A percentile compares a stretch with the other conserved stretches of the same genome.
Conservation (phyloP, 768 basidiomycete genomes). For the Coprinopsis cinerea region DNA sequence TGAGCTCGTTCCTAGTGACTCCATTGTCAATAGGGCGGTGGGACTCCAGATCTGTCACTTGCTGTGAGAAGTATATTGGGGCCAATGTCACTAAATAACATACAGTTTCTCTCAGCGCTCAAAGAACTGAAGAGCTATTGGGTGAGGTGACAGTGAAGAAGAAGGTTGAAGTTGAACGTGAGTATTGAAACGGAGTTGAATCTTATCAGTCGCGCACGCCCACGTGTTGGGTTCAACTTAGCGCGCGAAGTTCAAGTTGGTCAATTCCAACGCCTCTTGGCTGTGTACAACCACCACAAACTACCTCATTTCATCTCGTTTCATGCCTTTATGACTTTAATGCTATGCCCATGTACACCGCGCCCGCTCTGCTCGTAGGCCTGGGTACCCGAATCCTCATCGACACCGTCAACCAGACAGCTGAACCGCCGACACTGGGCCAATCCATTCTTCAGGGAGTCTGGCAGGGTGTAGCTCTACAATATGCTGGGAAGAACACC, state of each 20-base stretch:
- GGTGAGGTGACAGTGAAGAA: too few species aligned
- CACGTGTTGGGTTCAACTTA: conserved; percentile 8
- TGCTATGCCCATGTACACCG: conserved; percentile 40
- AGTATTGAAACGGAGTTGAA: neutral
- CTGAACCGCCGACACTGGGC: conserved; percentile 42
- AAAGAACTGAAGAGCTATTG: too few species aligned
- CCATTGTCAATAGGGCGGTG: too few species aligned
- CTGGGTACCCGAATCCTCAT: conserved; percentile 68
- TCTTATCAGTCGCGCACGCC: neutral
- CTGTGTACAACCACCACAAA: too few species aligned
- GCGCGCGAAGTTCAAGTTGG: neutral
- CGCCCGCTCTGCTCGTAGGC: conserved; percentile 66
- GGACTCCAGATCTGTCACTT: too few species aligned
- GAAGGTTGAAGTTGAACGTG: conserved; percentile 1
- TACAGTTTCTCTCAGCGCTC: too few species aligned
- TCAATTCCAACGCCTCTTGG: neutral
- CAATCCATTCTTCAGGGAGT: conserved; percentile 64
- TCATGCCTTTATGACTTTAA: conserved; percentile 17
- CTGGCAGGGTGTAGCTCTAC: conserved; percentile 72
- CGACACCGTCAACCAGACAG: conserved; percentile 44
- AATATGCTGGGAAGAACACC: conserved; percentile 55
- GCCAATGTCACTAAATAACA: too few species aligned
- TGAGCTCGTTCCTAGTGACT: too few species aligned
- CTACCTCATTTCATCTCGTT: neutral
- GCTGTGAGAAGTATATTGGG: too few species aligned